Conservation (phyloP, 1,139 yeast species). For the Kazachstania sp. region DNA sequence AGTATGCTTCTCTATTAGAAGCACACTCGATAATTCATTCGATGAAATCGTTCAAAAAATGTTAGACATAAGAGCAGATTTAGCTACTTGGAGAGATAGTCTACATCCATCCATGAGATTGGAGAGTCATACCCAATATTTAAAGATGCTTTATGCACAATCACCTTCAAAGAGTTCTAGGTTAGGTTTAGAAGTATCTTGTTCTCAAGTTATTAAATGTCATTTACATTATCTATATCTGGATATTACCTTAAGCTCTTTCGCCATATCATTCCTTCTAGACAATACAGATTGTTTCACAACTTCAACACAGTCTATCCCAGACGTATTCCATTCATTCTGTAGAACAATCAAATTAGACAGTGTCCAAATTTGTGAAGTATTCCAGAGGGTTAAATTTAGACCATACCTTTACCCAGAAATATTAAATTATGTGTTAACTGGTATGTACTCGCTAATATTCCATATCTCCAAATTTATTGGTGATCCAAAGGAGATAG, state of each 20-base stretch:
- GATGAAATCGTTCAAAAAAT: constrained; percentile 19
- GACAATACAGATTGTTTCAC: constrained; percentile 15
- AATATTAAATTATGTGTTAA: constrained; percentile 14
- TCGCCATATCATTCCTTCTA: constrained; percentile 14
- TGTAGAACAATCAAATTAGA: constrained; percentile 11
- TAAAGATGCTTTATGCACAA: constrained; percentile 17
- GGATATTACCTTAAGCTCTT: constrained; percentile 14
- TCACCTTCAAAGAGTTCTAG: constrained; percentile 15
- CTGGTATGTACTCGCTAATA: constrained; percentile 17
- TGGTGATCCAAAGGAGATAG: constrained; percentile 9
- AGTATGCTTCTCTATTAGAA: constrained; percentile 18
- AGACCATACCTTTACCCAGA: constrained; percentile 19
- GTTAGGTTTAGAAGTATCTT: constrained; percentile 18
- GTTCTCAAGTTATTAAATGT: constrained; percentile 17
- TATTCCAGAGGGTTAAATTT: constrained; percentile 15
- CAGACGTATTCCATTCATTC: constrained; percentile 10
- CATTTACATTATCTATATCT: constrained; percentile 18
- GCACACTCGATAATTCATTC: constrained; percentile 14
- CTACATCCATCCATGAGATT: constrained; percentile 21
- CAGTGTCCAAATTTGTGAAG: constrained; percentile 13
- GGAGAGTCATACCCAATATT: constrained; percentile 19
- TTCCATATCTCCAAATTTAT: constrained; percentile 16
- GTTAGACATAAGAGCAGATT: constrained; percentile 11
- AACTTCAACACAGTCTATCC: constrained; percentile 12
- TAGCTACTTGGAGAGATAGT: constrained; percentile 19